Base-by-base conservation (phyloP, 805 yeast species). In the Scheffersomyces ergatensis region DNA sequence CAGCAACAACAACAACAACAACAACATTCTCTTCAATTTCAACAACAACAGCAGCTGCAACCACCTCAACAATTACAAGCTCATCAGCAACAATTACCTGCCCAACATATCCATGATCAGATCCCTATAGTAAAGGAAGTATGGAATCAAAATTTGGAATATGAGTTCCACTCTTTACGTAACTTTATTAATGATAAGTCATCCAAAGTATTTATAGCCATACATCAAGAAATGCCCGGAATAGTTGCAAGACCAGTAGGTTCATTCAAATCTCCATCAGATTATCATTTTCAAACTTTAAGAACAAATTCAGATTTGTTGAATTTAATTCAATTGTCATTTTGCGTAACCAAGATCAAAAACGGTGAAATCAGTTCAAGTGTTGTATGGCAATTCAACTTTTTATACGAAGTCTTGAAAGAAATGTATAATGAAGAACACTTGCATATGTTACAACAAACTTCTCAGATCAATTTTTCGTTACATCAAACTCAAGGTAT, bases 201-300 rank as follows among this genome's bases (percentile, higher is more conserved):
- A 5, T 51, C 65, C 7, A 46, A 55, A 51, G 76, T 80, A 40
- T 70, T 73, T 49, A 76, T 85, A 19, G 76, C 87, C 2, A 77
- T 89, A 43, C 90, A 89, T 51, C 89, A 95, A 35, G 98, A 93
- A 61, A 89, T 93, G 57, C 97, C 97, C 0, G 99, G 99, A 0
- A 87, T 95, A 17, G 84, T 92, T 20, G 96, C 96, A 2, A 78
- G 99, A 53, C 99, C 99, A 13, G 86, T 93, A 45, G 99, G 99
- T 15, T 80, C 87, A 15, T 93, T 93, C 65, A 80, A 88, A 53
- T 82, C 93, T 2, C 86, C 93, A 13, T 76, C 85, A 18, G 98
- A 93, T 61, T 93, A 89, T 63, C 98, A 93, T 62, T 93, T 92
- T 58, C 99, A 93, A 63, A 92, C 98, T 0, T 76, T 93, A 65